phyloP scores from a whole-genome alignment of 345 rosid genomes.

The Salix exigua region DNA sequence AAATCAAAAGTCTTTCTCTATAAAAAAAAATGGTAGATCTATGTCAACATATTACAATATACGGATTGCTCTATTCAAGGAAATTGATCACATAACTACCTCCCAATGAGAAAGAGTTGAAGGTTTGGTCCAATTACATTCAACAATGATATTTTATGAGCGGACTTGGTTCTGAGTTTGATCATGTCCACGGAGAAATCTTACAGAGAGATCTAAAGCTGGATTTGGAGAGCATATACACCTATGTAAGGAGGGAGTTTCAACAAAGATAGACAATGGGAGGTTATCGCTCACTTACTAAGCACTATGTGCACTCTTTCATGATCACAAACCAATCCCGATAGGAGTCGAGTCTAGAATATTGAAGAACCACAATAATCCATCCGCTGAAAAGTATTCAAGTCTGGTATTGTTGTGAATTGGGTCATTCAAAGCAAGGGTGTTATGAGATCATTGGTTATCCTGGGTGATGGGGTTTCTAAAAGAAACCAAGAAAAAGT shows the following conservation, averaged over 20 bases:
- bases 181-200: background rate
- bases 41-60: background rate
- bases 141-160: background rate
- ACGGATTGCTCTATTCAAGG: background rate
- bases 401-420: no score
- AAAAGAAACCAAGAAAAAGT: no score
- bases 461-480: no score
- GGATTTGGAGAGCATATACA: background rate
- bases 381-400: no score
- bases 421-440: no score
- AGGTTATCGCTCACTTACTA: background rate
- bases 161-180: background rate
- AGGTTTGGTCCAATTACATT: background rate
- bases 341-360: fast-evolving
- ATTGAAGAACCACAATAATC: no score
- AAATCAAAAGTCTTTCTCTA: background rate
- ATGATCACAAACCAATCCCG: no score
- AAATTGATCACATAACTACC: background rate
- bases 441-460: no score
- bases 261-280: background rate
- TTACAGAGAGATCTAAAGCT: background rate
- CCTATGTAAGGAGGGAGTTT: background rate
- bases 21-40: background rate
- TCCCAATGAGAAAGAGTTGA: background rate
- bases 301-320: no score